These are phyloP conservation scores for Boeremia exigua DNA, from an alignment of 2,329 filamentous ascomycete genomes.

Conservation along the genomic window DNA sequence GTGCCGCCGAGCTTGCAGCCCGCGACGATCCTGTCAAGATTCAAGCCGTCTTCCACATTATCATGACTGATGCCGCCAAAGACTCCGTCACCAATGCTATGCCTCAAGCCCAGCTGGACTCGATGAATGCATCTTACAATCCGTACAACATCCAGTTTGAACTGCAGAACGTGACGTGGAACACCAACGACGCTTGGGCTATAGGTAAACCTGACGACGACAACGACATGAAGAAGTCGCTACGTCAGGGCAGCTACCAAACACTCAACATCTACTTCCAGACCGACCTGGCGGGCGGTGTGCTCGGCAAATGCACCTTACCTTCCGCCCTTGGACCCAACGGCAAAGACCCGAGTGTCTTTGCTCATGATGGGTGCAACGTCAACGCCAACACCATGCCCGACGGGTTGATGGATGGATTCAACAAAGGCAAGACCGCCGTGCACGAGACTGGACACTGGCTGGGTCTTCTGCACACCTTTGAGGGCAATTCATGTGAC, in stretches of 20 bases:
- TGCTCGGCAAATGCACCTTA: conserved; percentile 63
- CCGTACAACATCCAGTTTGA: conserved; percentile 60
- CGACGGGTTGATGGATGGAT: conserved; percentile 56
- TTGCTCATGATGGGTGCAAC: conserved; percentile 63
- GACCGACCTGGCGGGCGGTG: conserved; percentile 55
- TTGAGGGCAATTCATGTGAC: conserved; percentile 54
- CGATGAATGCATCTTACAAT: conserved; percentile 54
- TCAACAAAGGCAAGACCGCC: conserved; percentile 55
- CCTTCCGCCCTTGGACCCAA: conserved; percentile 48
- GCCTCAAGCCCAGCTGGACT: conserved; percentile 47
- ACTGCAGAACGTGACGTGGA: conserved; percentile 57
- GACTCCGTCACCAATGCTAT: conserved; percentile 50
- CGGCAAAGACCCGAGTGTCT: conserved; percentile 50
- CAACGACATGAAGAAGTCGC: conserved; percentile 59
- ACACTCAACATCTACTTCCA: conserved; percentile 67
- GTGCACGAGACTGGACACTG: conserved; percentile 58
- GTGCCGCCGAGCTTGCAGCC: conserved; percentile 30
- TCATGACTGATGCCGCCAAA: conserved; percentile 45
- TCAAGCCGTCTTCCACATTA: conserved; percentile 55
- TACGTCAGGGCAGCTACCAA: conserved; percentile 61
- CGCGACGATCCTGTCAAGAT: conserved; percentile 46
- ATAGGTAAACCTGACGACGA: conserved; percentile 53
- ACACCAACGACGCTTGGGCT: conserved; percentile 63
- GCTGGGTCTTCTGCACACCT: conserved; percentile 56
- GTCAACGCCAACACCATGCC: conserved; percentile 65